Evolutionary conservation across 78 protist genomes (phyloP).

Genomic region (Dictyostelium capitatum): DNA sequence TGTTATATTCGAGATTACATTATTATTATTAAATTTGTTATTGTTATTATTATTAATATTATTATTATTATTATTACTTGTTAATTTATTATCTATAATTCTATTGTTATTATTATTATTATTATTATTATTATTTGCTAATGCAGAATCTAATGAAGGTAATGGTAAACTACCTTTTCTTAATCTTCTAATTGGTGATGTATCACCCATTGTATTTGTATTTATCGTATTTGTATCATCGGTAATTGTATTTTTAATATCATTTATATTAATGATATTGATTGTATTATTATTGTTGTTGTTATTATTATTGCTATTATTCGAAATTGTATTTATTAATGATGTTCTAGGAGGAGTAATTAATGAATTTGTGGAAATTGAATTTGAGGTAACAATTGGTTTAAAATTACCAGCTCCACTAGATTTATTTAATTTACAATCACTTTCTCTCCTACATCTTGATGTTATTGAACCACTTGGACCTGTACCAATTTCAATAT

Average conservation of each 20-base stretch:
- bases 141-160: constrained; percentile 38
- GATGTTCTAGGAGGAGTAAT: neutral
- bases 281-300: neutral
- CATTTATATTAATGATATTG: neutral
- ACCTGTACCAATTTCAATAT: neutral
- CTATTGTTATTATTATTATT: neutral
- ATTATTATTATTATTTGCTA: constrained; percentile 3
- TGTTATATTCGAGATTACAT: neutral
- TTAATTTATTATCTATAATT: neutral
- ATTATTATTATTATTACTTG: neutral
- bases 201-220: neutral
- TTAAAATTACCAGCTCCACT: neutral
- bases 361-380: constrained; percentile 9
- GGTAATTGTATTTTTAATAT: neutral
- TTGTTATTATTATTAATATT: neutral
- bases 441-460: constrained; percentile 6
- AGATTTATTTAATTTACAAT: neutral
- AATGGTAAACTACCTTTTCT: constrained; percentile 75
- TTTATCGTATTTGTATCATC: neutral
- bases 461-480: neutral
- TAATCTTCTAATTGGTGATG: constrained; percentile 13
- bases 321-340: neutral
- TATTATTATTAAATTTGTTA: neutral
- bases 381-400: neutral
- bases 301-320: neutral